A percentile compares a stretch with the other conserved stretches of the same genome.
phyloP scores from a whole-genome alignment of 352 stramenopile species.

The Globisporangium echinulatum region DNA sequence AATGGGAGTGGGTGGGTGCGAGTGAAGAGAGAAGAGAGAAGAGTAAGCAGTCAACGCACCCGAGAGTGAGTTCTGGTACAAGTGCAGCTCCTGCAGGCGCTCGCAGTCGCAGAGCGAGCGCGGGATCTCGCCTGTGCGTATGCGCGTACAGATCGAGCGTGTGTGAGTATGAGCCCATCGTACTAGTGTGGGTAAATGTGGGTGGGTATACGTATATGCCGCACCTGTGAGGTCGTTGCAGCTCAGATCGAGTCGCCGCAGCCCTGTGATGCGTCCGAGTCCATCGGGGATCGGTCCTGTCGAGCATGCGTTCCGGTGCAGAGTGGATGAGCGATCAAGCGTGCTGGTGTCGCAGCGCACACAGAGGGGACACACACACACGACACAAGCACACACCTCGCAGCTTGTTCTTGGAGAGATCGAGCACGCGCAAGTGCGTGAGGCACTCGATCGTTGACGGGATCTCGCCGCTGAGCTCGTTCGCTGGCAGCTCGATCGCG shows the following conservation, averaged over 20 bases:
- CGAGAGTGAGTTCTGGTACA: constrained; percentile 75
- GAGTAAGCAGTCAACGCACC: constrained; percentile 16
- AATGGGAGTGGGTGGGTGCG: background rate
- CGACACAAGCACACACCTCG: constrained; percentile 20
- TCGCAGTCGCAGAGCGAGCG: constrained; percentile 38
- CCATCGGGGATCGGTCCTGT: constrained; percentile 47
- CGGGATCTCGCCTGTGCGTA: constrained; percentile 31
- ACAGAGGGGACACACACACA: background rate
- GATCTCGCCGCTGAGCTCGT: constrained; percentile 41
- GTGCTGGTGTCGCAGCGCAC: no score
- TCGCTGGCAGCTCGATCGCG: constrained; percentile 64
- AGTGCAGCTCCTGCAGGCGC: constrained; percentile 64
- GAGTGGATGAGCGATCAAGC: no score
- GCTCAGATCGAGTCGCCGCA: constrained; percentile 69
- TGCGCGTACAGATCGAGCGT: background rate
- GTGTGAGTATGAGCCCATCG: background rate
- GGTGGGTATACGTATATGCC: background rate
- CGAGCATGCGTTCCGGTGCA: no score
- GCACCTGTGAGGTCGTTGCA: constrained; percentile 69
- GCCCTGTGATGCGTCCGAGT: constrained; percentile 40
- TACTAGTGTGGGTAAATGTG: background rate
- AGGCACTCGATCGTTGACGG: constrained; percentile 43
- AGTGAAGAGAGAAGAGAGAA: background rate
- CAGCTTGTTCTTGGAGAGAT: constrained; percentile 81
- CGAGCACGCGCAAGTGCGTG: constrained; percentile 59